These are phyloP conservation scores for Elongisporangium anandrum DNA, from an alignment of 352 stramenopile species.

Conservation along the genomic window DNA sequence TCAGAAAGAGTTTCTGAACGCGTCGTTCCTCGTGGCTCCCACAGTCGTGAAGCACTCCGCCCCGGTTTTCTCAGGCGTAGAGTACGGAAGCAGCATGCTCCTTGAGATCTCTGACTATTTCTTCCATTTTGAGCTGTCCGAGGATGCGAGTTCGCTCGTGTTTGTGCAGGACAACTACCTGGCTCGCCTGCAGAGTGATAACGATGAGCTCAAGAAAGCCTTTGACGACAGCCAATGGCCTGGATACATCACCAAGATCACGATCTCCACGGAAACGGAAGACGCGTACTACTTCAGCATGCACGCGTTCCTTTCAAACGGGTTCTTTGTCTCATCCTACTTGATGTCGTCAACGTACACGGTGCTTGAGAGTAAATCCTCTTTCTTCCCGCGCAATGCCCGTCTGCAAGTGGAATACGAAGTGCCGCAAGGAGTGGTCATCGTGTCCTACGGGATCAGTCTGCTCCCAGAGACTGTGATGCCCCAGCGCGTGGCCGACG, in stretches of 20 bases:
- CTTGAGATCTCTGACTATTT: slow-evolving; percentile 55
- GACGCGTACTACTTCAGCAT: slow-evolving; percentile 42
- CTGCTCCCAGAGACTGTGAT: slow-evolving; percentile 60
- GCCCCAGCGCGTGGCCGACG: slow-evolving; percentile 51
- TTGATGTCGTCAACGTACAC: slow-evolving; percentile 39
- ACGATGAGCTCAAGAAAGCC: slow-evolving; percentile 42
- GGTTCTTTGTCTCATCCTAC: slow-evolving; percentile 66
- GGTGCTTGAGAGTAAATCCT: slow-evolving; percentile 13
- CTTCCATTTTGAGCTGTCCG: slow-evolving; percentile 62
- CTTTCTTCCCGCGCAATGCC: slow-evolving; percentile 60
- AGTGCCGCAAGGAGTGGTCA: slow-evolving; percentile 38
- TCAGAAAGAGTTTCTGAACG: slow-evolving; percentile 51
- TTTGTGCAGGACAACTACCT: slow-evolving; percentile 62
- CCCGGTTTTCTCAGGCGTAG: slow-evolving; percentile 27
- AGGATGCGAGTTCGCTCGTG: slow-evolving; percentile 27
- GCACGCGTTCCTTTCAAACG: slow-evolving; percentile 53
- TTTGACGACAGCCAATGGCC: slow-evolving; percentile 69
- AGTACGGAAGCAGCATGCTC: slow-evolving; percentile 43
- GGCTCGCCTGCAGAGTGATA: slow-evolving; percentile 22
- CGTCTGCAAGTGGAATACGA: slow-evolving; percentile 78
- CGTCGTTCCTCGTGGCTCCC: slow-evolving; percentile 67
- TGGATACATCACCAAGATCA: slow-evolving; percentile 42
- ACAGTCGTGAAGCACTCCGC: slow-evolving; percentile 56
- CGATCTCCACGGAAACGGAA: slow-evolving; percentile 63
- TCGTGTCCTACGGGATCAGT: slow-evolving; percentile 70